A percentile compares a stretch with the other conserved stretches of the same genome.
Conservation (phyloP, 2,329 filamentous ascomycete species). For the Daldinia sp. region DNA sequence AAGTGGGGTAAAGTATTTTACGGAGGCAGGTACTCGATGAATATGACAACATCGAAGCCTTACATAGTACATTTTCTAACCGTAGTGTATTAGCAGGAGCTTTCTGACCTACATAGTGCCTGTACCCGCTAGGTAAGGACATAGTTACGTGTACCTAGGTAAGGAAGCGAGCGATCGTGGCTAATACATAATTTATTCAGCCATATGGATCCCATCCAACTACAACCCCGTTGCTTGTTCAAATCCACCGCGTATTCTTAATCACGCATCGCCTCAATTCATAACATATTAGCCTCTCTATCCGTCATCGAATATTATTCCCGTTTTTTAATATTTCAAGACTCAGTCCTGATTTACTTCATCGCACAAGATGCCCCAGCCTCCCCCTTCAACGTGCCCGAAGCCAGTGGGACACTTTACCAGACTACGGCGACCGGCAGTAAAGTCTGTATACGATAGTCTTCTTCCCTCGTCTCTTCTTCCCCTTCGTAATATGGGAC, state of each 20-base stretch:
- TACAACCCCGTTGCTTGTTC: background rate
- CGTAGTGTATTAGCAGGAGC: too few relatives aligned
- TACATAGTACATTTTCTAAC: too few relatives aligned
- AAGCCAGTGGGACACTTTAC: conserved; percentile 4
- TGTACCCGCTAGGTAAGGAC: too few relatives aligned
- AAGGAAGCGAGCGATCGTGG: background rate
- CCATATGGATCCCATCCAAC: background rate
- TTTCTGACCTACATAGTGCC: too few relatives aligned
- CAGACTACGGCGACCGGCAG: conserved; percentile 34
- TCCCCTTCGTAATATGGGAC: conserved; percentile 45
- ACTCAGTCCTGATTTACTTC: background rate
- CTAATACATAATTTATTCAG: background rate
- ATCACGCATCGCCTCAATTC: background rate
- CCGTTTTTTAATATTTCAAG: background rate
- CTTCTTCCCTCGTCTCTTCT: conserved; percentile 14
- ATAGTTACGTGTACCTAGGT: too few relatives aligned
- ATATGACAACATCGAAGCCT: too few relatives aligned
- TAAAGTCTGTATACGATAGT: conserved; percentile 16
- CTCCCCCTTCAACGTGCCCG: background rate
- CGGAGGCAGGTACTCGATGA: too few relatives aligned
- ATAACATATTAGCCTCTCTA: background rate
- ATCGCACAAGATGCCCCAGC: background rate
- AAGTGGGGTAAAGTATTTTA: too few relatives aligned
- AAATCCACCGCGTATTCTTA: background rate
- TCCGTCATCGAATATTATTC: background rate